phyloP scores from a whole-genome alignment of 495 filamentous ascomycete genomes.

The Parachaetomium inaequale region DNA sequence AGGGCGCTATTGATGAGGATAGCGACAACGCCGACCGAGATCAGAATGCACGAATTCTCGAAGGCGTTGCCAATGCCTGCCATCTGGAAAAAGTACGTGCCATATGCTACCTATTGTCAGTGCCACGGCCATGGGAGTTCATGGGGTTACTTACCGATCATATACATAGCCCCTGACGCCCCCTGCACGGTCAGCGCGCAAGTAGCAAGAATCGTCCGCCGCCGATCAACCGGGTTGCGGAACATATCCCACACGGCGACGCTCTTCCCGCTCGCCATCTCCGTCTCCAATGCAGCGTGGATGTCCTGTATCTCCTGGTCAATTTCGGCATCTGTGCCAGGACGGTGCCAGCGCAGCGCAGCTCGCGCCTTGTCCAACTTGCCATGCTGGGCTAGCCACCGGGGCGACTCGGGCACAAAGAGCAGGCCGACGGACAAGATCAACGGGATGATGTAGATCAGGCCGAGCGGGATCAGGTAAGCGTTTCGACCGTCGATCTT shows the following conservation, averaged over 20 bases:
- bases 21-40: conserved; percentile 52
- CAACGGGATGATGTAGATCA: conserved; percentile 55
- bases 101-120: conserved; percentile 43
- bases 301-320: conserved; percentile 51
- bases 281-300: conserved; percentile 46
- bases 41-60: conserved; percentile 49
- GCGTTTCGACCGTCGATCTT: conserved; percentile 38
- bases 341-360: conserved; percentile 45
- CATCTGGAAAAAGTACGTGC: conserved; percentile 65
- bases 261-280: conserved; percentile 42
- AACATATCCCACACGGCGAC: conserved; percentile 51
- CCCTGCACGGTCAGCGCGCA: conserved; percentile 55
- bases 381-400: conserved; percentile 55
- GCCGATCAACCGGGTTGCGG: conserved; percentile 49
- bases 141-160: conserved; percentile 48
- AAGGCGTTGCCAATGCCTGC: conserved; percentile 56
- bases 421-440: conserved; percentile 50
- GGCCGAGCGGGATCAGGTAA: conserved; percentile 57
- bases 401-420: conserved; percentile 62
- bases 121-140: not conserved
- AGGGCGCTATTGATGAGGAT: conserved; percentile 53
- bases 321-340: conserved; percentile 37
- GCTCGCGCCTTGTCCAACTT: conserved; percentile 46
- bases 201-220: conserved; percentile 48
- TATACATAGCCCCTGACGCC: conserved; percentile 59